A percentile compares a stretch with the other conserved stretches of the same genome.
These are phyloP conservation scores for Hura crepitans DNA, from an alignment of 441 rosid genomes.

Conservation along the genomic window DNA sequence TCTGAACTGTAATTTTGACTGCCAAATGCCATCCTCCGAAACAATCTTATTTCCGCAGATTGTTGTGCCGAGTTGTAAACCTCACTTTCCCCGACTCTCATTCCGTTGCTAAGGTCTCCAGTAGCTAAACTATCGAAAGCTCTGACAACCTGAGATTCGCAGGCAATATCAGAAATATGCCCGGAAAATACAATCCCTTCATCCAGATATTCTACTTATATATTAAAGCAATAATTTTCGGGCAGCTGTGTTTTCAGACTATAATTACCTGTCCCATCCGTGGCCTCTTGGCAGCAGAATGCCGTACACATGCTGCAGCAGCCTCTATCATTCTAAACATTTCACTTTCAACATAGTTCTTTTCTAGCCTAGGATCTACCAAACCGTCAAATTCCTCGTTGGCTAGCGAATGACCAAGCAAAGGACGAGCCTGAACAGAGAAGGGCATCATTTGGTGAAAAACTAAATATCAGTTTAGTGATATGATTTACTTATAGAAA, in stretches of 20 bases:
- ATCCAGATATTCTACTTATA: not conserved
- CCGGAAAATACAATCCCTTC: not conserved
- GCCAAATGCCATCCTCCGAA: constrained; percentile 88
- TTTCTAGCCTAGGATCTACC: constrained; percentile 64
- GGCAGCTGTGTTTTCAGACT: not conserved
- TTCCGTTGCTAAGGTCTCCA: constrained; percentile 74
- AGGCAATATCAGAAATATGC: constrained; percentile 10
- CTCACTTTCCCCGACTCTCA: constrained; percentile 92
- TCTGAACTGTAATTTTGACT: constrained; percentile 78
- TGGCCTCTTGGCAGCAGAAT: constrained; percentile 80
- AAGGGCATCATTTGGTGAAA: constrained; percentile 7
- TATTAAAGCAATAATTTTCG: not conserved
- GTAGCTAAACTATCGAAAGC: constrained; percentile 65
- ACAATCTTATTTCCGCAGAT: constrained; percentile 80
- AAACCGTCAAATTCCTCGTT: constrained; percentile 49
- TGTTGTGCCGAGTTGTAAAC: constrained; percentile 67
- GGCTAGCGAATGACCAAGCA: constrained; percentile 62
- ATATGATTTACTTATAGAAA: not conserved
- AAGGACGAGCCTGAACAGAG: constrained; percentile 70
- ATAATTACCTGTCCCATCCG: constrained; percentile 74
- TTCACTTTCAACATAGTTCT: constrained; percentile 50
- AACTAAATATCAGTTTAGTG: not conserved
- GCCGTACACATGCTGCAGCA: constrained; percentile 84
- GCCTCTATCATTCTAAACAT: constrained; percentile 80
- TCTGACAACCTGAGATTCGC: constrained; percentile 64